Evolutionary conservation across 345 rosid genomes (phyloP).

Genomic region (Jatropha curcas): DNA sequence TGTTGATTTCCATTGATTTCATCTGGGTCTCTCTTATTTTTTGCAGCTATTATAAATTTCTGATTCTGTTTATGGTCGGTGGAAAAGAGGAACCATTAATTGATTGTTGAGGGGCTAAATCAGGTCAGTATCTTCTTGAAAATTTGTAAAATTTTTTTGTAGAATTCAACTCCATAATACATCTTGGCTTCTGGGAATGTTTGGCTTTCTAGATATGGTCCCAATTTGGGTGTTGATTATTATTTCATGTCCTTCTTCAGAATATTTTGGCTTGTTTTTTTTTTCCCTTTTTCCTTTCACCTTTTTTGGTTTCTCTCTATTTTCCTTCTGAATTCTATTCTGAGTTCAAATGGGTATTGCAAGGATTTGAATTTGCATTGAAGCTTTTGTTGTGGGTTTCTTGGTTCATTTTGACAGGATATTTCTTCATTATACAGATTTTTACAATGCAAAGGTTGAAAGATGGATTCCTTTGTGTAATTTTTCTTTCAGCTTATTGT

Average conservation of each 20-base stretch:
- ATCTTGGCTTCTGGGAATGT: not conserved
- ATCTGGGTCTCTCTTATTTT: constrained; percentile 25
- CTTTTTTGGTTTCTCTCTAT: not conserved
- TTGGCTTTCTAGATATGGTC: not conserved
- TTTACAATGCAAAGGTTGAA: not conserved
- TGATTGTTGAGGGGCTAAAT: constrained; percentile 15
- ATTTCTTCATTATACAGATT: not conserved
- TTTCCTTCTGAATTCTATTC: not conserved
- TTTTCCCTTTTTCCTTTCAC: no score
- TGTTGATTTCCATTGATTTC: constrained; percentile 24
- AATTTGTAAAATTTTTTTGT: not conserved
- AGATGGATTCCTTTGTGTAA: not conserved
- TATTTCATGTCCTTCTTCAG: not conserved
- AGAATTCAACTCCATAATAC: not conserved
- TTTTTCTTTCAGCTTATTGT: not conserved
- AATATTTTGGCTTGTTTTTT: not conserved
- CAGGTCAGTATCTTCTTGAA: constrained; percentile 20
- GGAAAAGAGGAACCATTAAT: constrained; percentile 18
- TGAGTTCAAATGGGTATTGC: not conserved
- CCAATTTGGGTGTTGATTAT: not conserved
- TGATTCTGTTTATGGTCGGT: not conserved
- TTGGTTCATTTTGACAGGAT: not conserved
- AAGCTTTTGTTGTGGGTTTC: no score
- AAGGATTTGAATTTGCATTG: not conserved
- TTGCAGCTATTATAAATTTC: constrained; percentile 15